Conservation (phyloP, 1,284 basidiomycete genomes). For the Mycena sp. region DNA sequence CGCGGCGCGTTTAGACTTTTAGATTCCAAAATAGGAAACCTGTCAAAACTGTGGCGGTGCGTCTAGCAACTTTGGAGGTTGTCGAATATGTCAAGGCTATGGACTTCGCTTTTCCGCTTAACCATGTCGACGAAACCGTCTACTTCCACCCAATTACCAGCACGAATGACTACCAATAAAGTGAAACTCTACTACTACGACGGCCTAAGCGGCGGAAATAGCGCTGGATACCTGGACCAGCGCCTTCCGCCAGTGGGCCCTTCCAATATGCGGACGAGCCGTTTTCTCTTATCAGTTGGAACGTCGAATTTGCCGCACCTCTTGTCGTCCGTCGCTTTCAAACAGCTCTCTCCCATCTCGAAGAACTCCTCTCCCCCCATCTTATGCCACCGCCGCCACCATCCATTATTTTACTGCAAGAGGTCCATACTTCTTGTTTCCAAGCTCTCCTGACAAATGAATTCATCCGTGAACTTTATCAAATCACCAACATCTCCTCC, state of each 20-base stretch:
- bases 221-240: background rate
- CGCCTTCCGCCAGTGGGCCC: background rate
- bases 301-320: slow-evolving; percentile 23
- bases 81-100: too few relatives aligned
- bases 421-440: slow-evolving; percentile 34
- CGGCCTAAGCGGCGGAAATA: background rate
- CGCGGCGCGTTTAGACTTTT: too few relatives aligned
- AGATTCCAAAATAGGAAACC: too few relatives aligned
- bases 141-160: too few relatives aligned
- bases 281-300: slow-evolving; percentile 23
- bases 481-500: slow-evolving; percentile 30
- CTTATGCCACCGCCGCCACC: slow-evolving; percentile 8
- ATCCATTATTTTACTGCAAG: slow-evolving; percentile 37
- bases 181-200: slow-evolving; percentile 14
- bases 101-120: too few relatives aligned
- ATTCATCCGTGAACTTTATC: slow-evolving; percentile 33
- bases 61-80: too few relatives aligned
- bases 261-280: background rate
- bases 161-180: too few relatives aligned
- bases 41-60: too few relatives aligned
- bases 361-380: slow-evolving; percentile 13
- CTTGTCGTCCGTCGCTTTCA: slow-evolving; percentile 5
- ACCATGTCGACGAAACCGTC: too few relatives aligned
- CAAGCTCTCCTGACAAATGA: slow-evolving; percentile 27
- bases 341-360: slow-evolving; percentile 20